These are phyloP conservation scores for Aureobasidium sp. DNA, from an alignment of 2,329 filamentous ascomycete genomes.

Conservation along the genomic window DNA sequence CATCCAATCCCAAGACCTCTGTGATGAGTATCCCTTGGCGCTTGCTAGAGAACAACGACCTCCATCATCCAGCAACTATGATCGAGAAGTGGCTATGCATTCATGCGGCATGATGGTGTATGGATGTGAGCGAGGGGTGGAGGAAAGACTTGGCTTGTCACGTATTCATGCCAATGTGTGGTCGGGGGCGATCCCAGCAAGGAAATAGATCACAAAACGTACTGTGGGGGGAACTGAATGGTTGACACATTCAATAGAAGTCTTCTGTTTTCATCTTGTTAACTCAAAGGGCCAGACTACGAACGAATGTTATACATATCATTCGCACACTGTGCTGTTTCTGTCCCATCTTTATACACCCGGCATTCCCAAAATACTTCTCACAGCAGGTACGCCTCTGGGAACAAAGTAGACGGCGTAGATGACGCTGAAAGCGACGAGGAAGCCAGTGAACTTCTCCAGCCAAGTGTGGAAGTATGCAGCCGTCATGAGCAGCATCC, in stretches of 20 bases:
- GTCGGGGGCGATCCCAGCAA: not conserved
- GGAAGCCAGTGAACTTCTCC: constrained; percentile 61
- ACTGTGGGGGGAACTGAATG: not conserved
- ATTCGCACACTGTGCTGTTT: not conserved
- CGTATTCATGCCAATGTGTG: not conserved
- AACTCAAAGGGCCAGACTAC: not conserved
- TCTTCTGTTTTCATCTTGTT: not conserved
- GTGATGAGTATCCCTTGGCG: no score
- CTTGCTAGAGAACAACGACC: not conserved
- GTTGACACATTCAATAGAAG: not conserved
- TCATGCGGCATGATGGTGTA: not conserved
- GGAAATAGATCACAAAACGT: not conserved
- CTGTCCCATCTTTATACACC: constrained; percentile 20
- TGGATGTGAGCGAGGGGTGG: no score
- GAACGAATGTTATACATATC: not conserved
- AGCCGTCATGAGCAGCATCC: constrained; percentile 98
- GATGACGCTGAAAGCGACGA: constrained; percentile 38
- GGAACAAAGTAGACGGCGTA: constrained; percentile 42
- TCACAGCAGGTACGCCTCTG: constrained; percentile 33
- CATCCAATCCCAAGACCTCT: no score
- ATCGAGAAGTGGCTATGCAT: not conserved
- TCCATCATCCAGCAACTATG: not conserved
- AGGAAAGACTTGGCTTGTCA: not conserved
- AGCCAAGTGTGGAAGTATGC: constrained; percentile 99
- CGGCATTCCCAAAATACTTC: constrained; percentile 39